These are phyloP conservation scores for Neonectria faginata DNA, from an alignment of 2,329 filamentous ascomycete species.

Conservation along the genomic window DNA sequence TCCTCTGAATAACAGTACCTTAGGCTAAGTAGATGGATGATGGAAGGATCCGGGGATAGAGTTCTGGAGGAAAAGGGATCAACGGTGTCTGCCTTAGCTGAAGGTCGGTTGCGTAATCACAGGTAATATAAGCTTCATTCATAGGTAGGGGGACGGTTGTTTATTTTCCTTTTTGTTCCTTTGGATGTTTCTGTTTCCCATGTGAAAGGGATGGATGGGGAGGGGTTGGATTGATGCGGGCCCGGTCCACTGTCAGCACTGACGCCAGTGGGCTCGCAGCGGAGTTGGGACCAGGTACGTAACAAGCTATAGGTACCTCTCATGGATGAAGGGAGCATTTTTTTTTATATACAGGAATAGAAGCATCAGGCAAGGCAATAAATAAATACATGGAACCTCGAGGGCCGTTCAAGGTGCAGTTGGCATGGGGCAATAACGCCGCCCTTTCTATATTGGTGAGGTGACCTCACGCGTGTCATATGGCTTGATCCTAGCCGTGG, in stretches of 20 bases:
- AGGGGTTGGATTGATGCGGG: not conserved
- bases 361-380: not conserved
- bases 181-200: not conserved
- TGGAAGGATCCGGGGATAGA: constrained; percentile 22
- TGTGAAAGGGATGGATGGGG: not conserved
- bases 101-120: no score
- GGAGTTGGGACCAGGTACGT: no score
- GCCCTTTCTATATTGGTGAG: constrained; percentile 4
- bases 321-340: not conserved
- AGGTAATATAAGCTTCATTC: not conserved
- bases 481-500: constrained; percentile 10
- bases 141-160: not conserved
- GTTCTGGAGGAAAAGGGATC: constrained; percentile 13
- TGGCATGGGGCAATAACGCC: not conserved
- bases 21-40: not conserved
- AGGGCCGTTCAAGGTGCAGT: not conserved
- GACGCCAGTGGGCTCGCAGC: not conserved
- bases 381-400: not conserved
- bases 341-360: not conserved
- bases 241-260: not conserved
- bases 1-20: not conserved
- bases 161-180: constrained; percentile 1
- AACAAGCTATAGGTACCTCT: not conserved
- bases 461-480: constrained; percentile 29
- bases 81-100: not conserved